Conservation (phyloP, 2,329 filamentous ascomycete genomes). For the Chrysosporium queenslandicum region DNA sequence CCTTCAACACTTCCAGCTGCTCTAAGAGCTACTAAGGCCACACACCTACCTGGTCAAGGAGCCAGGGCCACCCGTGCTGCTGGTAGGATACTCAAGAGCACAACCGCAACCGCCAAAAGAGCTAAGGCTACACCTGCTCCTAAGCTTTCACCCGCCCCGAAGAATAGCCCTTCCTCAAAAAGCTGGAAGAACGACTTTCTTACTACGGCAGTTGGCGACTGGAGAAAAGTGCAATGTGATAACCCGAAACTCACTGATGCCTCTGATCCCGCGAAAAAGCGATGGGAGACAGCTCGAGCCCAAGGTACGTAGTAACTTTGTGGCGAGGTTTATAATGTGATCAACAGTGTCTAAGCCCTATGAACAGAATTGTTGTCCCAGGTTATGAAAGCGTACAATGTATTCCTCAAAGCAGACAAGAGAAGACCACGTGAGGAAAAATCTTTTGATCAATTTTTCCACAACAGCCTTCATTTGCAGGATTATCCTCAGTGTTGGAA, state of each 20-base stretch:
- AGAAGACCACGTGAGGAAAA: background rate
- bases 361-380: background rate
- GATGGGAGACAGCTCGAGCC: conserved; percentile 1
- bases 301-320: background rate
- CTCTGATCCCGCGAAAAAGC: background rate
- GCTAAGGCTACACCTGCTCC: background rate
- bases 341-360: background rate
- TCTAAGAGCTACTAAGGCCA: too few relatives aligned
- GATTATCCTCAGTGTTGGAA: conserved; percentile 6
- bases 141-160: background rate
- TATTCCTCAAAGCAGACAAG: background rate
- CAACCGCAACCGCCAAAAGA: background rate
- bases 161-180: background rate
- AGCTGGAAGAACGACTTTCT: background rate
- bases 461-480: background rate
- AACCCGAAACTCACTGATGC: background rate
- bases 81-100: too few relatives aligned
- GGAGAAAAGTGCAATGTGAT: background rate
- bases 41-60: too few relatives aligned
- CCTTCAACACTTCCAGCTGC: background rate
- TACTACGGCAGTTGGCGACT: conserved; percentile 1
- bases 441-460: background rate
- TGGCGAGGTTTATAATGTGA: background rate
- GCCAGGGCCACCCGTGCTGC: too few relatives aligned
- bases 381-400: background rate